These are phyloP conservation scores for Cryptosporidium xiaoi DNA, from an alignment of 169 alveolate species.

Conservation along the genomic window DNA sequence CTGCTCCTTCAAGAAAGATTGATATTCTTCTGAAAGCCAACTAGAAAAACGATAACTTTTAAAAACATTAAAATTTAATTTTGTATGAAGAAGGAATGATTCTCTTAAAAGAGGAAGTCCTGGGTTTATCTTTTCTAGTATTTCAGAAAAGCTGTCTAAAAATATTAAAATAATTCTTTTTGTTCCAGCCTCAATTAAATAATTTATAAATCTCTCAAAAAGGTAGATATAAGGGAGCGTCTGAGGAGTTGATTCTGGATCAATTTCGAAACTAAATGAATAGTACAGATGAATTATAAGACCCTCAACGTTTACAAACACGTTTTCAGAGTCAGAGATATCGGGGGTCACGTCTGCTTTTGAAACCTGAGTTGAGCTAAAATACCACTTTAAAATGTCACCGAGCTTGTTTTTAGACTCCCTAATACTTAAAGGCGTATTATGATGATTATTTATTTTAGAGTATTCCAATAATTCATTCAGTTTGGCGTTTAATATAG, in stretches of 20 bases:
- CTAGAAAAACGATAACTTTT: slow-evolving; percentile 25
- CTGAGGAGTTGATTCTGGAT: slow-evolving; percentile 34
- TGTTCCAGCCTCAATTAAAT: slow-evolving; percentile 64
- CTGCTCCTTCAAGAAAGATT: slow-evolving; percentile 8
- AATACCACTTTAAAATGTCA: slow-evolving; percentile 64
- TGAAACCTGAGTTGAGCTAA: slow-evolving; percentile 43
- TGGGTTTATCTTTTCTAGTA: slow-evolving; percentile 55
- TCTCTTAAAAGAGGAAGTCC: slow-evolving; percentile 38
- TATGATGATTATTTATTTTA: background rate
- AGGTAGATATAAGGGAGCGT: slow-evolving; percentile 59
- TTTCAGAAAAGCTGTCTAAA: slow-evolving; percentile 19
- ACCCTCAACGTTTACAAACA: slow-evolving; percentile 65
- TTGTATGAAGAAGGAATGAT: slow-evolving; percentile 32
- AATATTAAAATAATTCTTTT: slow-evolving; percentile 34
- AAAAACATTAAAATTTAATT: slow-evolving; percentile 29
- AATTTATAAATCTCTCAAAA: slow-evolving; percentile 60
- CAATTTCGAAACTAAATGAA: slow-evolving; percentile 47
- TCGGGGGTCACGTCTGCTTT: slow-evolving; percentile 64
- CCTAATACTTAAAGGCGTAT: slow-evolving; percentile 27
- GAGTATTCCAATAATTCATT: slow-evolving; percentile 34
- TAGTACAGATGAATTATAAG: slow-evolving; percentile 41
- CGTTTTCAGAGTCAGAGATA: slow-evolving; percentile 70
- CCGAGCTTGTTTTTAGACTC: slow-evolving; percentile 33
- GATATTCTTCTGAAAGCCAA: slow-evolving; percentile 64
- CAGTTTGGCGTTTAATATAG: slow-evolving; percentile 21